Evolutionary conservation across 129 eudicot species (phyloP).

Genomic region (Flaveria trinervia): DNA sequence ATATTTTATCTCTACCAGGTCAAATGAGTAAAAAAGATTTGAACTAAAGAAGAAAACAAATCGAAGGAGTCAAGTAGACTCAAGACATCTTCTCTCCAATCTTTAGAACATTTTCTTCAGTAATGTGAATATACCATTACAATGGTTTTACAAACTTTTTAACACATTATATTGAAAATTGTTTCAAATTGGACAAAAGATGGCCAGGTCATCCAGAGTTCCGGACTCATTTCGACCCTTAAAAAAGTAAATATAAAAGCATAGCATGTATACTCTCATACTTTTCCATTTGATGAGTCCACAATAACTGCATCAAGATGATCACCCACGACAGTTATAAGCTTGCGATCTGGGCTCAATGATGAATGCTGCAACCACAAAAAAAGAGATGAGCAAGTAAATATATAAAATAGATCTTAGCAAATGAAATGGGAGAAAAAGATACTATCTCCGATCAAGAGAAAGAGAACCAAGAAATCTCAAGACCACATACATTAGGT

Average conservation of each 20-base stretch:
- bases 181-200: neutral
- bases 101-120: neutral
- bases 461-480: neutral
- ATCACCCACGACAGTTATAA: constrained; percentile 77
- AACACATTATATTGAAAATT: neutral
- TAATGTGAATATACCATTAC: neutral
- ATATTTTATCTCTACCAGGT: neutral
- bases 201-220: neutral
- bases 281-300: constrained; percentile 79
- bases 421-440: neutral
- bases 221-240: neutral
- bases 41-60: neutral
- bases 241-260: neutral
- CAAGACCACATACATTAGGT: neutral
- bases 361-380: constrained; percentile 81
- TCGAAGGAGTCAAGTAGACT: neutral
- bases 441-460: neutral
- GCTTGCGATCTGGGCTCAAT: constrained; percentile 73
- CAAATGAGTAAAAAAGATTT: neutral
- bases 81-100: neutral
- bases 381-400: neutral
- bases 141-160: neutral
- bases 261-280: constrained; percentile 24
- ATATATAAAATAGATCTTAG: neutral
- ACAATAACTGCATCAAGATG: constrained; percentile 74